phyloP scores from a whole-genome alignment of 352 stramenopile genomes.

The Globisporangium lucens region DNA sequence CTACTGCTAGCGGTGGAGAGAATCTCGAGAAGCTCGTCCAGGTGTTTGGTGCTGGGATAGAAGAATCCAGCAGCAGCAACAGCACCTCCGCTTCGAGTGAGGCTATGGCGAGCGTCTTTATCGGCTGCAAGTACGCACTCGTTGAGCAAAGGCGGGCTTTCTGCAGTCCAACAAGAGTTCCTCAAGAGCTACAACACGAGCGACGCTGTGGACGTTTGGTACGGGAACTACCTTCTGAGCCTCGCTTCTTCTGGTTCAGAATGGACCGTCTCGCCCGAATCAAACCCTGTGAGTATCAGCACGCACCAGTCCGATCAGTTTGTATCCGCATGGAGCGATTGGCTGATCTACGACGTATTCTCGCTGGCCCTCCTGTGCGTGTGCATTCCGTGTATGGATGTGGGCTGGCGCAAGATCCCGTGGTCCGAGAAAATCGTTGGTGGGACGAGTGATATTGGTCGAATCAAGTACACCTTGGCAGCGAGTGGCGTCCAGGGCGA shows the following conservation, averaged over 20 bases:
- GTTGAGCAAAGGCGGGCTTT: conserved; percentile 5
- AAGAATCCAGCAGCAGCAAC: not conserved
- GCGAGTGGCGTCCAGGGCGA: not conserved
- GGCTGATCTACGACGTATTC: not conserved
- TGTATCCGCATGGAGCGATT: not conserved
- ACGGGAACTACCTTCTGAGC: not conserved
- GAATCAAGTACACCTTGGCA: not conserved
- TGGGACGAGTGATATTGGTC: not conserved
- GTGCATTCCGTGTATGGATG: not conserved
- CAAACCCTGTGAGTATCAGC: not conserved
- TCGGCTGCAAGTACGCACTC: conserved; percentile 11
- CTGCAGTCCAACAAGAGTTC: not conserved
- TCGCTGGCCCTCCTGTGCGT: not conserved
- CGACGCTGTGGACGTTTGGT: conserved; percentile 11
- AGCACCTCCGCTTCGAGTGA: not conserved
- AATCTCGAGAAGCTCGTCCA: not conserved
- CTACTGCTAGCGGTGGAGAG: not conserved
- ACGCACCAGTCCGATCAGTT: not conserved
- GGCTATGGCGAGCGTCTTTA: not conserved
- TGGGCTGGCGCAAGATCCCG: not conserved
- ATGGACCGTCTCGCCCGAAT: not conserved
- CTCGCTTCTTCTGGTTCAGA: not conserved
- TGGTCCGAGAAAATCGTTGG: not conserved
- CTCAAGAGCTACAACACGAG: conserved; percentile 11
- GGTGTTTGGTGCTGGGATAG: not conserved